These are phyloP conservation scores for Candida vartiovaarae DNA, from an alignment of 805 yeast species.

Conservation along the genomic window DNA sequence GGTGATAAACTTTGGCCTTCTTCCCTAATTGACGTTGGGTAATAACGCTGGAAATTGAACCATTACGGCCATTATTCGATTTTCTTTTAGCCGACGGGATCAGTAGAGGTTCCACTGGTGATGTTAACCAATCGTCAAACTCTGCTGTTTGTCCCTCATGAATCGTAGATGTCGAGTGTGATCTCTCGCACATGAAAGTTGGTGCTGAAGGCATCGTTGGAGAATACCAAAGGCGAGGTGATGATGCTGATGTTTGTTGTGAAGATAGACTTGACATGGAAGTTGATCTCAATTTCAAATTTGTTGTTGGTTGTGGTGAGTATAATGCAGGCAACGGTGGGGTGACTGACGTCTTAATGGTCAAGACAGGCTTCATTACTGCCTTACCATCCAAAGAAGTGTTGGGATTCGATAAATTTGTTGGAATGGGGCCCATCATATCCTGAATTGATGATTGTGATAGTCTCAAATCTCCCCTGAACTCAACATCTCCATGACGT, in stretches of 20 bases:
- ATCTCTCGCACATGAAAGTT: constrained; percentile 3
- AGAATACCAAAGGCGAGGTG: constrained; percentile 19
- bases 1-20: constrained; percentile 19
- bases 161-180: constrained; percentile 7
- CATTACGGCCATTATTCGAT: too few species aligned
- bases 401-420: constrained; percentile 1
- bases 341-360: constrained; percentile 18
- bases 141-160: constrained; percentile 4
- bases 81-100: background rate
- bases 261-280: constrained; percentile 1
- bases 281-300: background rate
- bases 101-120: constrained; percentile 10
- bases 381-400: background rate
- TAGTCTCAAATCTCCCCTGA: constrained; percentile 8
- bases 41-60: background rate
- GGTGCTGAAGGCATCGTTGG: constrained; percentile 11
- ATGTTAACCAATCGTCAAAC: constrained; percentile 9
- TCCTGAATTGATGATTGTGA: constrained; percentile 19
- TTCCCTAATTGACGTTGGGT: background rate
- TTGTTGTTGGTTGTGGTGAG: background rate
- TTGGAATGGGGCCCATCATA: constrained; percentile 17
- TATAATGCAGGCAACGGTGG: constrained; percentile 21
- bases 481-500: constrained; percentile 26
- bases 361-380: constrained; percentile 10
- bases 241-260: background rate